Base-by-base conservation (phyloP, 2,329 filamentous ascomycete genomes). In the Bipolaris gigantea region DNA sequence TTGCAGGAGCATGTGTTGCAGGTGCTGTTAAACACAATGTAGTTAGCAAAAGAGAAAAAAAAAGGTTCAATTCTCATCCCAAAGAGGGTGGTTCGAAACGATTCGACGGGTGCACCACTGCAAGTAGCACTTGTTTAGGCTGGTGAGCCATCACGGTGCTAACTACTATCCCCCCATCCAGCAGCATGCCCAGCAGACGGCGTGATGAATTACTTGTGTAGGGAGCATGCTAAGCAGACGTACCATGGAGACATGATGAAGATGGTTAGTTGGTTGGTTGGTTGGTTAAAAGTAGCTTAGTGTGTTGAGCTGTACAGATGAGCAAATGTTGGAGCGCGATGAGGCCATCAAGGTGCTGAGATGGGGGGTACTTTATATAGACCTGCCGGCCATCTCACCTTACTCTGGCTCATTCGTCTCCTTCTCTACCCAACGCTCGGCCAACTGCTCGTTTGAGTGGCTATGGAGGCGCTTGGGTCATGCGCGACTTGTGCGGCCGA, bases 1-100 rank as follows among this genome's bases (percentile, higher is more conserved):
- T 57, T 54, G 67, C 69, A 73, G 49, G 66, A 53, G 67, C 69
- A 73, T 48, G 66, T 51, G 38, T 58, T 44, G 64, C 70, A 73
- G 60, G 54, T 48, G 55, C 64, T 67, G 30, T 48, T 43, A 13
- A 11, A 30, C 27, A 13, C 27, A 30, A 30, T 5, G 27, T 10
- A 30, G 27, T 30, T 30, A 30, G 27, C 27, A 30, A 30, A 30
- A 30, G 25, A 25, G 13, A 10, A 10, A 30, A 30, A 30, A 30
- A 9, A 25, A 27, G 11, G 27, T 30, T 30, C 10, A 30, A 30
- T 30, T 10, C 4, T 30, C 10, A 10, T 13, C 10, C 13, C 10
- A 27, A 13, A 30, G 5, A 11, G 4, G 10, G 4, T 4, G 10
- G 27, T 13, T 30, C 27, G 10, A 30, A 1, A 30, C 27, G 27